phyloP scores from a whole-genome alignment of 805 yeast species.

The Suhomyces emberorum region DNA sequence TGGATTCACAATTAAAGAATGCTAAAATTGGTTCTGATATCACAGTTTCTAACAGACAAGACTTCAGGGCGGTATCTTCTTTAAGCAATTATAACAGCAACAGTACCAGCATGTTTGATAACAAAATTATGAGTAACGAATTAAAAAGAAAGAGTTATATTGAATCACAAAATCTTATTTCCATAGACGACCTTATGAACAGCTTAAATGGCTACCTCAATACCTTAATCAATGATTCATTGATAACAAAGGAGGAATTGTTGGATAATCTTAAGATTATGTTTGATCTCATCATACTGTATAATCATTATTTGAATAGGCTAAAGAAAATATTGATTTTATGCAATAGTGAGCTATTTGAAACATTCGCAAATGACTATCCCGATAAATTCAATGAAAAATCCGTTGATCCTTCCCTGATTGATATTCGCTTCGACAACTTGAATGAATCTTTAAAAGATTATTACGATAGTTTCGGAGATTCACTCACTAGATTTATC shows the following conservation, averaged over 20 bases:
- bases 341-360: constrained; percentile 46
- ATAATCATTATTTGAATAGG: constrained; percentile 47
- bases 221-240: constrained; percentile 60
- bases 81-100: constrained; percentile 13
- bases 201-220: constrained; percentile 57
- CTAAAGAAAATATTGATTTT: constrained; percentile 52
- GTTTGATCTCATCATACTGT: constrained; percentile 46
- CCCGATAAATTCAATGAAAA: constrained; percentile 39
- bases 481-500: constrained; percentile 44
- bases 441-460: constrained; percentile 40
- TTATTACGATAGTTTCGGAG: constrained; percentile 44
- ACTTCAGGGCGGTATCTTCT: neutral
- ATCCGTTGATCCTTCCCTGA: constrained; percentile 37
- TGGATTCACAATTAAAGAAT: constrained; percentile 6
- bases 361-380: constrained; percentile 28
- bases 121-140: constrained; percentile 11
- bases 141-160: neutral
- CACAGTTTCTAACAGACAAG: neutral
- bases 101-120: constrained; percentile 22
- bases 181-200: constrained; percentile 36
- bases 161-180: constrained; percentile 13
- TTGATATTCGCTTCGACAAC: constrained; percentile 37
- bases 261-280: constrained; percentile 45
- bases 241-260: constrained; percentile 58
- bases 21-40: constrained; percentile 12